Conservation (phyloP, 305 asterid species). For the Fraxinus velutina region DNA sequence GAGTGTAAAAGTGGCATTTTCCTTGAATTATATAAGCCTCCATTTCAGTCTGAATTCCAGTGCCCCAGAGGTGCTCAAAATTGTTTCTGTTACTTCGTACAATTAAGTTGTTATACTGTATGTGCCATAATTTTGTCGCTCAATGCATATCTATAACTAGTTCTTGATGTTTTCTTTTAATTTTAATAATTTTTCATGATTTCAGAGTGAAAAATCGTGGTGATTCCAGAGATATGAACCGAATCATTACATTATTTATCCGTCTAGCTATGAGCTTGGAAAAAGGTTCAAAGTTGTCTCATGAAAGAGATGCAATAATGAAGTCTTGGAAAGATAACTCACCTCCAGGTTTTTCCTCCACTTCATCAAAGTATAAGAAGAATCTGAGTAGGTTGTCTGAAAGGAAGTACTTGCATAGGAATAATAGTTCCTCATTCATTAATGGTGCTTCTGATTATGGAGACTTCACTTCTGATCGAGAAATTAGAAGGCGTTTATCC, state of each 20-base stretch:
- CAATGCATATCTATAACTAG: neutral
- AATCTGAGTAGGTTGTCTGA: slow-evolving; percentile 50
- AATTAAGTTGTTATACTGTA: neutral
- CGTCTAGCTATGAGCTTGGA: slow-evolving; percentile 83
- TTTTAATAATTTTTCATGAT: slow-evolving; percentile 10
- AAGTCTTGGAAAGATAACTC: slow-evolving; percentile 63
- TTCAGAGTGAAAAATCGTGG: slow-evolving; percentile 64
- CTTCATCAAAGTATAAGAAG: slow-evolving; percentile 68
- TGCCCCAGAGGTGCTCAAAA: neutral
- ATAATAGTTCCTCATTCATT: slow-evolving; percentile 43
- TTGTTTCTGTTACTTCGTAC: neutral
- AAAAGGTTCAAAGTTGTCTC: slow-evolving; percentile 52
- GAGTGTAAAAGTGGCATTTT: neutral
- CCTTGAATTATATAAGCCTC: neutral
- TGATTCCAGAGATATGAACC: slow-evolving; percentile 66
- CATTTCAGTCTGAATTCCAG: neutral
- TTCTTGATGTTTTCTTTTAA: neutral
- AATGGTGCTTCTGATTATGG: slow-evolving; percentile 63
- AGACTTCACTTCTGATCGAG: slow-evolving; percentile 61
- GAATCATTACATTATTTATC: slow-evolving; percentile 60
- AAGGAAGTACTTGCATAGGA: slow-evolving; percentile 44
- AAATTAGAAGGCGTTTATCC: slow-evolving; percentile 78
- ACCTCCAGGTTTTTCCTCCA: slow-evolving; percentile 80
- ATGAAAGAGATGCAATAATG: slow-evolving; percentile 52
- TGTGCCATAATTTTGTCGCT: neutral